Base-by-base conservation (phyloP, 306 rosid species). In the Pterocarpus macrocarpus region DNA sequence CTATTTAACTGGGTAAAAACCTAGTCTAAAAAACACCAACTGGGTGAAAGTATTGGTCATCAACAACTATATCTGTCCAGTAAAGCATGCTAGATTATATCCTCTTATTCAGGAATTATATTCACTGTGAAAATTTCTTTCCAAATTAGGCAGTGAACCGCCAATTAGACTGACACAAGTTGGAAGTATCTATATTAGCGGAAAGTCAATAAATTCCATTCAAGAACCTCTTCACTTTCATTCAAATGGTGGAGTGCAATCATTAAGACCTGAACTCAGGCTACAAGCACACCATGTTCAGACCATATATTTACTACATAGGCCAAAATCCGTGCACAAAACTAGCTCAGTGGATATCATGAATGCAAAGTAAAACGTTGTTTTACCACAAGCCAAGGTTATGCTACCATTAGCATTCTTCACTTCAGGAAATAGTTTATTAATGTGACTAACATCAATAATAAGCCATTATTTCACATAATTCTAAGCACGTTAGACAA, bases 401-500 rank as follows among this genome's bases (percentile, higher is more conserved):
- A 49, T 7, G 71, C 72, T 35, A 57, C 16, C 17, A 39, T 11
- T 33, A 69, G 47, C 62, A 69, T 69, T 44, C 59, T 50, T 63
- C 49, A 53, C 41, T 63, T 38, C 58, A 71, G 39, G 73, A 63
- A 63, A 47, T n/a, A 72, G 69, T 53, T 72, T 45, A 35, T 12
- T 64, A 56, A 64, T 55, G 49, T 4, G 13, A 73, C 9, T 39
- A 4, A n/a, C 16, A 65, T 57, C 17, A 8, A 62, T 16, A 63
- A 41, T 22, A 71, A 55, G 50, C 30, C 30, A 59, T 3, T 22
- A 71, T 64, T 64, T 76, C 38, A 14, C 67, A 64, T 34, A 64
- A 64, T 14, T 43, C 62, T 69, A 56, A n/a, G 50, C 65, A 68
- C 69, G 52, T 5, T 39, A 71, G 49, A 16, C 16, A 8, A 67